Evolutionary conservation across 805 yeast genomes (phyloP), one percentile per base, ranked within the genome.

Genomic region (Candida maris): DNA sequence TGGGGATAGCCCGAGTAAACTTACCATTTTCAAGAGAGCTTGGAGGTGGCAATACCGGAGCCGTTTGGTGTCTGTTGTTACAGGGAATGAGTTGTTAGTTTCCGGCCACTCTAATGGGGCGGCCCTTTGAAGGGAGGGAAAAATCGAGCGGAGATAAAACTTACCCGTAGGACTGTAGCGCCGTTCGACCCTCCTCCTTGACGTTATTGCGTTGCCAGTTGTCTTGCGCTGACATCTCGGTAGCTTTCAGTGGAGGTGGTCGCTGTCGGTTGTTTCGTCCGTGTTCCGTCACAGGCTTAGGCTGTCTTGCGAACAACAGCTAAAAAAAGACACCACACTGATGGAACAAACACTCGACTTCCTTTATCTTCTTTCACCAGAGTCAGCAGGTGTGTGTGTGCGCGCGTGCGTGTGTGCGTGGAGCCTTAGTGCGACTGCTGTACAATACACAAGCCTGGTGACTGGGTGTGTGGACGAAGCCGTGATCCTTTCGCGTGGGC

Each of bases 21-120:
- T 35, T 67, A 67, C 75, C 72, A 37, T 71, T 62, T 49, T 73
- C 78, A 43, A 73, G 61, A 19, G 56, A 52, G 27, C 57, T 74
- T 13, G 81, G 81, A 9, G 81, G 80, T 5, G 81, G 81, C 42
- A 76, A 63, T 13, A 75, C 79, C 8, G 80, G 80, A 5, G 79
- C 62, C 44, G 44, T 49, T 42, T 45, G 74, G 51, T 76, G 79
- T 47, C 79, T 74, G 42, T n/a, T n/a, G n/a, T n/a, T n/a, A n/a
- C n/a, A n/a, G 12, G 24, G 12, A 20, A 18, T 15, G 10, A 17
- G 6, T 7, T 36, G 51, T 46, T 46, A 45, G 53, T n/a, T n/a
- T n/a, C n/a, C n/a, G n/a, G n/a, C n/a, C n/a, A n/a, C n/a, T n/a
- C n/a, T n/a, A n/a, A n/a, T n/a, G n/a, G n/a, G n/a, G n/a, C n/a